phyloP scores from a whole-genome alignment of 2,329 filamentous ascomycete species.

The Xylariaceae sp. region DNA sequence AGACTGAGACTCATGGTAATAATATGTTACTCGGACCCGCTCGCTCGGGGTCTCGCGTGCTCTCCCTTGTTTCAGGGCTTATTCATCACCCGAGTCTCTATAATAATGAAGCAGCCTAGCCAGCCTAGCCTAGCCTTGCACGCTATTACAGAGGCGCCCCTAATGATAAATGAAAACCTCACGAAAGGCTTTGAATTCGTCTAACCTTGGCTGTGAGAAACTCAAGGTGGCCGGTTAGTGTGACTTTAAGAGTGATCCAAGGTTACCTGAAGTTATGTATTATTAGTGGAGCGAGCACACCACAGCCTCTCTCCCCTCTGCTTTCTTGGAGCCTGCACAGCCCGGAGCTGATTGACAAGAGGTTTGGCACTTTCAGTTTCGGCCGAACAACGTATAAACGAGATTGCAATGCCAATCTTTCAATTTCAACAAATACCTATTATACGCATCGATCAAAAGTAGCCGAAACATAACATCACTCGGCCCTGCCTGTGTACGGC shows the following conservation, averaged over 20 bases:
- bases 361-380: background rate
- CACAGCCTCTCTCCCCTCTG: slow-evolving; percentile 1
- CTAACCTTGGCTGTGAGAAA: too few species aligned
- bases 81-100: slow-evolving; percentile 12
- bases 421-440: background rate
- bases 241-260: too few species aligned
- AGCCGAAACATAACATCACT: too few species aligned
- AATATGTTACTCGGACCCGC: too few species aligned
- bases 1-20: slow-evolving; percentile 45
- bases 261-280: background rate
- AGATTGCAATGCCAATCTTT: too few species aligned
- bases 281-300: slow-evolving; percentile 14
- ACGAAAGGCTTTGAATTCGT: too few species aligned
- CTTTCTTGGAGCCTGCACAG: slow-evolving; percentile 3
- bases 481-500: too few species aligned
- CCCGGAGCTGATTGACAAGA: slow-evolving; percentile 3
- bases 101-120: background rate
- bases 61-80: slow-evolving; percentile 9
- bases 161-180: too few species aligned
- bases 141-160: too few species aligned
- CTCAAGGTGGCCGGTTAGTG: too few species aligned
- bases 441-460: background rate
- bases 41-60: too few species aligned
- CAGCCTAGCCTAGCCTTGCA: background rate
- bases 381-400: background rate